Base-by-base conservation (phyloP, 768 basidiomycete species). In the Termitomyces heimii region DNA sequence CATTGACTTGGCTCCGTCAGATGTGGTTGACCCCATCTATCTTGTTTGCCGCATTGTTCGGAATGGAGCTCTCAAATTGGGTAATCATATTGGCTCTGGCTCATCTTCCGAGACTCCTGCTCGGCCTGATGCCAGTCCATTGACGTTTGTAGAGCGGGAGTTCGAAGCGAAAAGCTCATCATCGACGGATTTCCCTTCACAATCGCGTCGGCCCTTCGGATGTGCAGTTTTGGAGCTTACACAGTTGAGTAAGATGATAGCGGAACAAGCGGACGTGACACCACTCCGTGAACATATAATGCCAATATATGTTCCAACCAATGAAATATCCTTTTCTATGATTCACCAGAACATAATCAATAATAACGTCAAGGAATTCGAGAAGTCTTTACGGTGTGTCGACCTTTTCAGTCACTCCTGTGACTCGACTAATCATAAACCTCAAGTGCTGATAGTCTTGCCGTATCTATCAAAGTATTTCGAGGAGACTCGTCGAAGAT, bases 311-410 rank as follows among this genome's bases (percentile, higher is more conserved):
- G 79, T 86, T 1, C 90, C 96, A 0, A 78, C 79, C 5, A 89
- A 88, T 64, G 96, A 98, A 67, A 81, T 84, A 6, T 78, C 85
- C 26, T 97, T 97, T 67, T 92, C 94, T 2, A 96, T 89, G 77
- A 80, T 98, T 39, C 96, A 98, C 71, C 94, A 98, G 71, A 93
- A 94, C 66, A 91, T 98, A 67, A 92, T 98, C 62, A 84, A 82
- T 29, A 82, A 81, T 58, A 88, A 90, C 57, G 72, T 70, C 28
- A 88, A 83, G 68, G 92, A 95, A 65, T 93, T 83, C 61, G 90
- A 91, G 64, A 93, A 92, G 67, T 89, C 88, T 0, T 63, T 86
- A 2, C 83, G 91, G 93, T 92, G 64, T 58, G 81, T 69, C 37
- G 40, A 52, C 42, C 35, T 13, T 16, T 35, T 22, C 8, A 24